These are phyloP conservation scores for Magnolia officinalis DNA, from an alignment of 164 flowering plant genomes.

Conservation along the genomic window DNA sequence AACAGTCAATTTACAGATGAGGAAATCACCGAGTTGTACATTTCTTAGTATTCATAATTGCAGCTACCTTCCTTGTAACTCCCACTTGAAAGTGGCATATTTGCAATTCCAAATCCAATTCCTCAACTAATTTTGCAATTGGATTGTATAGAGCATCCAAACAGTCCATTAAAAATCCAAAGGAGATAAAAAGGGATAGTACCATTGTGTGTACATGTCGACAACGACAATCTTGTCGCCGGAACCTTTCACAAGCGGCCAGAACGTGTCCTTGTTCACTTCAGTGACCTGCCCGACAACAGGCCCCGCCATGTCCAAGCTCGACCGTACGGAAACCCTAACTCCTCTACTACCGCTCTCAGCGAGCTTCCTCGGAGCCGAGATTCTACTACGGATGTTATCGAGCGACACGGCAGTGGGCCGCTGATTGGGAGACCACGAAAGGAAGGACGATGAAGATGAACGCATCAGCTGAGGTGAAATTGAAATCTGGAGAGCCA, in stretches of 20 bases:
- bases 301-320: slow-evolving; percentile 28
- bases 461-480: slow-evolving; percentile 16
- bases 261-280: slow-evolving; percentile 43
- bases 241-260: slow-evolving; percentile 37
- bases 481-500: slow-evolving; percentile 24
- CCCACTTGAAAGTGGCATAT: too few relatives aligned
- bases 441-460: not conserved
- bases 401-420: not conserved
- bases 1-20: too few relatives aligned
- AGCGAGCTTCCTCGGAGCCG: not conserved
- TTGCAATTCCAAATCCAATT: too few relatives aligned
- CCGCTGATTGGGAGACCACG: slow-evolving; percentile 1
- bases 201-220: slow-evolving; percentile 48
- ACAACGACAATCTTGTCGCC: slow-evolving; percentile 36
- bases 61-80: too few relatives aligned
- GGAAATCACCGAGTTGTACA: too few relatives aligned
- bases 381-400: not conserved
- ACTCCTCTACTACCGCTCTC: slow-evolving; percentile 3
- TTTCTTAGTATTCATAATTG: too few relatives aligned
- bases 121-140: too few relatives aligned
- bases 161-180: not conserved
- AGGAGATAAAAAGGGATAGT: not conserved
- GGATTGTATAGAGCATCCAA: too few relatives aligned
- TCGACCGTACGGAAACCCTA: slow-evolving; percentile 16
- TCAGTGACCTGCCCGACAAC: slow-evolving; percentile 41